Conservation (phyloP, 2,329 filamentous ascomycete species). For the Ophiocordyceps camponoti-leonardi region DNA sequence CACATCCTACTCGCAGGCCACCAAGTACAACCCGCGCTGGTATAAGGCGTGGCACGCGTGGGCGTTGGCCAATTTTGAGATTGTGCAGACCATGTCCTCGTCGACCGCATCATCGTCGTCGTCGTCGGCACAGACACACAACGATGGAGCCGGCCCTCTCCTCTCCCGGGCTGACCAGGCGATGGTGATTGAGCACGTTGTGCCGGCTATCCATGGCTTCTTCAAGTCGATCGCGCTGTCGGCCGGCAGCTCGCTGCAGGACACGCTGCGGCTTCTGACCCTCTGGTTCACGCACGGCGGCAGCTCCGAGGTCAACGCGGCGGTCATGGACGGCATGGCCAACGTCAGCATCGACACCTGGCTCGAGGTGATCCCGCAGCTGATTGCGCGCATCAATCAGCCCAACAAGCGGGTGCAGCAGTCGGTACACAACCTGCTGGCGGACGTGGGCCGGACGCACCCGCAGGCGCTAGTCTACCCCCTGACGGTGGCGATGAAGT, state of each 20-base stretch:
- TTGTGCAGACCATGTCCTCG: conserved; percentile 66
- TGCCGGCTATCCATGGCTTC: conserved; percentile 89
- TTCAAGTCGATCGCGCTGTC: conserved; percentile 94
- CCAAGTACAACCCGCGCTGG: conserved; percentile 83
- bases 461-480: conserved; percentile 95
- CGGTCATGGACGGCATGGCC: conserved; percentile 78
- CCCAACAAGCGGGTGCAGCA: conserved; percentile 76
- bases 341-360: conserved; percentile 94
- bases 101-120: neutral
- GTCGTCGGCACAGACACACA: conserved; percentile 18
- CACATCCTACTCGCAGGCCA: conserved; percentile 79
- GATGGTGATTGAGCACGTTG: conserved; percentile 70
- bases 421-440: conserved; percentile 80
- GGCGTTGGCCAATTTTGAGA: conserved; percentile 96
- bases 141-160: conserved; percentile 27
- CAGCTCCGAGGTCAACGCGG: conserved; percentile 69
- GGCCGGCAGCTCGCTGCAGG: conserved; percentile 81
- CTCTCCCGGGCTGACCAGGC: conserved; percentile 33
- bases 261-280: conserved; percentile 80
- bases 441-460: conserved; percentile 84
- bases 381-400: conserved; percentile 95
- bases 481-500: conserved; percentile 95
- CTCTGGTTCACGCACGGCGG: conserved; percentile 94
- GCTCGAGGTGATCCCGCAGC: conserved; percentile 93
- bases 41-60: conserved; percentile 99